Evolutionary conservation across 345 rosid species (phyloP).

Genomic region (Boechera divaricarpa): DNA sequence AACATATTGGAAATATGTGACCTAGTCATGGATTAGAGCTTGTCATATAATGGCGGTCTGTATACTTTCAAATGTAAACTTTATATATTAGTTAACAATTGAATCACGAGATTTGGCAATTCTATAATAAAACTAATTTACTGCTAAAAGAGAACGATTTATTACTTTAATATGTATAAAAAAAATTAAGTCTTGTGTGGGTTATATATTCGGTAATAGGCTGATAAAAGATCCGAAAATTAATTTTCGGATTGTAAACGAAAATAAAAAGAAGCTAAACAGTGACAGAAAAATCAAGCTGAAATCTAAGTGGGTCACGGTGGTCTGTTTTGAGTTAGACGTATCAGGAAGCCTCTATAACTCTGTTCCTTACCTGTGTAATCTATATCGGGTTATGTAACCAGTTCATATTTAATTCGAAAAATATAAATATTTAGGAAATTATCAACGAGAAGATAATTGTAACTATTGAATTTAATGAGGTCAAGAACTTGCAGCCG

Average conservation of each 20-base stretch:
- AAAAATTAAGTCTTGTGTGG: not conserved
- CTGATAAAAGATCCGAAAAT: not conserved
- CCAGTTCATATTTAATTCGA: not conserved
- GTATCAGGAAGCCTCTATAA: conserved; percentile 33
- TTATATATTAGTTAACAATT: not conserved
- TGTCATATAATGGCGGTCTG: not conserved
- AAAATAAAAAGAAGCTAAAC: not conserved
- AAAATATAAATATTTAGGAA: not conserved
- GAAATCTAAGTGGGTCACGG: conserved; percentile 44
- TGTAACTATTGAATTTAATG: not conserved
- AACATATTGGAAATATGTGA: not conserved
- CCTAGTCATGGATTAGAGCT: not conserved
- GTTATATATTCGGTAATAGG: not conserved
- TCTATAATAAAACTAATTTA: not conserved
- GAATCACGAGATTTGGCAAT: not conserved
- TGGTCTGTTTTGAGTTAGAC: conserved; percentile 39
- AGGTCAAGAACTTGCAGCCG: conserved; percentile 22
- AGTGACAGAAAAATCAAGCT: conserved; percentile 34
- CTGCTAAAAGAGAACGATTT: not conserved
- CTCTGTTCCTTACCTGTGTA: conserved; percentile 8
- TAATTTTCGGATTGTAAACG: not conserved
- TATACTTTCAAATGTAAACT: not conserved
- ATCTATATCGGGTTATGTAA: not conserved
- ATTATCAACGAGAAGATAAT: conserved; percentile 2
- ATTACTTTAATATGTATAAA: not conserved